Base-by-base conservation (phyloP, 2,329 filamentous ascomycete species). In the Aphanocladium album region DNA sequence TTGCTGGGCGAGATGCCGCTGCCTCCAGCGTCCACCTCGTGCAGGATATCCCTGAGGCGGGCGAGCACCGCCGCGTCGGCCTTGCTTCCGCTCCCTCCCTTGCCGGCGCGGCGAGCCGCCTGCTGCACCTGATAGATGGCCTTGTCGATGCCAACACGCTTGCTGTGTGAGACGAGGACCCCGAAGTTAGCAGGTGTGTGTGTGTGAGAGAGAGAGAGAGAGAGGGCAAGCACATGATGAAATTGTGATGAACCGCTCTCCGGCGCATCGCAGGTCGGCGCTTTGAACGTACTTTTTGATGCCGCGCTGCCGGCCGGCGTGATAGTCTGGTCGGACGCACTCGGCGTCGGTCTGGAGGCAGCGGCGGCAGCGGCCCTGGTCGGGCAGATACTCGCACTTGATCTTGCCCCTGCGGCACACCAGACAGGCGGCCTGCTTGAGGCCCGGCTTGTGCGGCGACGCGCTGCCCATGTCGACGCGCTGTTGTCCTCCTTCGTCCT, bases 121-220 rank as follows among this genome's bases (percentile, higher is more conserved):
- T 90, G 85, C 68, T 90, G 87, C 62, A 91, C 87, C 68, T 90
- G 88, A 67, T 84, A 85, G 21, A 91, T 81, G 3, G 88, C 88
- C 73, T 90, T 91, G 64, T 90, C 88, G 33, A 91, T 75, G 1
- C 89, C 89, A 17, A 86, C 88, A 45, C 89, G 84, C 72, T 91
- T 91, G 72, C 88, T n/a, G n/a, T 90, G 64, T 90, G 64, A 35
- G 51, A 61, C 1, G 14, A 49, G 23, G 21, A 46, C 14, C 61
- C 25, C 61, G 11, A n/a, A 30, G n/a, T 64, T 60, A 65, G 62
- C 43, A 35, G n/a, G n/a, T n/a, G n/a, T n/a, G 3, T 14, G 25
- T 19, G 33, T 16, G n/a, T 46, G 37, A 27, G 5, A 43, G 1
- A 43, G 39, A n/a, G n/a, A n/a, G n/a, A n/a, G n/a, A n/a, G n/a